phyloP scores from a whole-genome alignment of 2,329 filamentous ascomycete species.

The Xylaria digitata region DNA sequence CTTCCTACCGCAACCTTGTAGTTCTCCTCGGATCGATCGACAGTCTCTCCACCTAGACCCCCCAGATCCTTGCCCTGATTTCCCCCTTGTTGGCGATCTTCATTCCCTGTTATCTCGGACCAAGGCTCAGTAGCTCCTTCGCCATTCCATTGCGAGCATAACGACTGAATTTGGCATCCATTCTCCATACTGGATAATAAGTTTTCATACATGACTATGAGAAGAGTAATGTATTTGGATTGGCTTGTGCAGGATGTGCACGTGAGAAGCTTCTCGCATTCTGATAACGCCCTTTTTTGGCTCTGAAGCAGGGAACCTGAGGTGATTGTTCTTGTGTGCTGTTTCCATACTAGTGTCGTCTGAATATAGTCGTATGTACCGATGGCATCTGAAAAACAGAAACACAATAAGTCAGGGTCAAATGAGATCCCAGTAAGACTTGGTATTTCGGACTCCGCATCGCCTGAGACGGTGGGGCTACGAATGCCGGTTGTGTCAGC shows the following conservation, averaged over 20 bases:
- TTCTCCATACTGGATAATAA: slow-evolving; percentile 6
- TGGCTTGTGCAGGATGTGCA: slow-evolving; percentile 7
- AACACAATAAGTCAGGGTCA: not conserved
- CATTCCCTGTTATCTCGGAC: slow-evolving; percentile 1
- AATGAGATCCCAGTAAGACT: slow-evolving; percentile 4
- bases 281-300: slow-evolving; percentile 5
- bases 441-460: not conserved
- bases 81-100: slow-evolving; percentile 6
- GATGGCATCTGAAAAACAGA: slow-evolving; percentile 5
- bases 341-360: slow-evolving; percentile 11
- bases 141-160: not conserved
- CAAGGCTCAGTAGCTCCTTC: not conserved
- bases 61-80: not conserved
- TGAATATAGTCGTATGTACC: slow-evolving; percentile 8
- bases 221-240: slow-evolving; percentile 13
- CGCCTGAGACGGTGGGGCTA: slow-evolving; percentile 2
- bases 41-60: not conserved
- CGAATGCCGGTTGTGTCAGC: not conserved
- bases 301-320: not conserved
- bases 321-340: not conserved
- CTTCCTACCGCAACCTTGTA: slow-evolving; percentile 5
- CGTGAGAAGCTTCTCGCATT: slow-evolving; percentile 6
- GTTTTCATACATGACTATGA: slow-evolving; percentile 11
- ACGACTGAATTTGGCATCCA: slow-evolving; percentile 3
- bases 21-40: slow-evolving; percentile 1